Evolutionary conservation across 1,139 yeast genomes (phyloP).

Genomic region (Yarrowia galli): DNA sequence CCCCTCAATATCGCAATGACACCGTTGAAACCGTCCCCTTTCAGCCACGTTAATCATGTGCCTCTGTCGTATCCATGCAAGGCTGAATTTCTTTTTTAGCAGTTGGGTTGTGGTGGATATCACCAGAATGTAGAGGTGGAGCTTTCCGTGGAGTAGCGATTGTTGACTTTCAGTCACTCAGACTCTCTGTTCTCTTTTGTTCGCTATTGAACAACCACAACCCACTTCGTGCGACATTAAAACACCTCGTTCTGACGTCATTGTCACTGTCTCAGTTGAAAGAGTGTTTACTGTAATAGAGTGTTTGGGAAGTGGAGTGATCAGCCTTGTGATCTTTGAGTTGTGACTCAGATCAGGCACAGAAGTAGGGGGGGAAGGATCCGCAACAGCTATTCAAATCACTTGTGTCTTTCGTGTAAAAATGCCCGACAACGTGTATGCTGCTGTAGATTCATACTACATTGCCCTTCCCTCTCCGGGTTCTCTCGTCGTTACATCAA

Average conservation of each 20-base stretch:
- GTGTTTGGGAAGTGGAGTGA: background rate
- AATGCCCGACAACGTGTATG: no score
- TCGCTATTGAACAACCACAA: no score
- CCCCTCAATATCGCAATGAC: background rate
- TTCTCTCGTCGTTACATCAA: background rate
- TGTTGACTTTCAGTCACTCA: no score
- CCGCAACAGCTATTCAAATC: no score
- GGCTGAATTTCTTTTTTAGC: conserved; percentile 11
- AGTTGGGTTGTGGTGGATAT: background rate
- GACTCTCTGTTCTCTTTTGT: no score
- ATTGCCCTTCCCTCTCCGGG: no score
- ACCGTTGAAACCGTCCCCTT: background rate
- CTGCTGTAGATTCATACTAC: no score
- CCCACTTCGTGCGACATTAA: background rate
- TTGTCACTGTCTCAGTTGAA: background rate
- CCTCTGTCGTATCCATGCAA: conserved; percentile 15
- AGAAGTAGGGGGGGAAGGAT: no score
- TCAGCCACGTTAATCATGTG: background rate
- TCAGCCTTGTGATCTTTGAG: conserved; percentile 2
- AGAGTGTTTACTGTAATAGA: background rate
- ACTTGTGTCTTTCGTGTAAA: no score
- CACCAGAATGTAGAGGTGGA: no score
- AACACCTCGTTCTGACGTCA: background rate
- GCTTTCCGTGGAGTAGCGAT: no score
- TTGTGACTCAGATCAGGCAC: no score